Evolutionary conservation across 2,329 filamentous ascomycete species (phyloP).

Genomic region (Orbilia ellipsospora): DNA sequence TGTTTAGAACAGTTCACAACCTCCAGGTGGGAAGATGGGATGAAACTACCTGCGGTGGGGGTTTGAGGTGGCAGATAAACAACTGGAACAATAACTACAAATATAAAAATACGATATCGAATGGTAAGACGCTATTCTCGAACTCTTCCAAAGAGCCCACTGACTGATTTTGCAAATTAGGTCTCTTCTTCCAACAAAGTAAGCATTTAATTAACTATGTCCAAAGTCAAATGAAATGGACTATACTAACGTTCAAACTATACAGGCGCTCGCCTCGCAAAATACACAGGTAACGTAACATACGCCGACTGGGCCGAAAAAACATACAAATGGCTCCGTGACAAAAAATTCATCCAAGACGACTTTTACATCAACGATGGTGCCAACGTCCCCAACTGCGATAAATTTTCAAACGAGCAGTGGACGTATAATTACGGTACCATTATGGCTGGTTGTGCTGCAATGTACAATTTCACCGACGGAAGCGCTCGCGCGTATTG

Average conservation of each 20-base stretch:
- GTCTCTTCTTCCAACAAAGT: constrained; percentile 51
- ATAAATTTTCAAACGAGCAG: constrained; percentile 70
- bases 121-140: constrained; percentile 64
- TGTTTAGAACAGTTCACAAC: constrained; percentile 78
- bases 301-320: constrained; percentile 73
- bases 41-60: constrained; percentile 73
- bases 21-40: constrained; percentile 81
- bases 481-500: constrained; percentile 43
- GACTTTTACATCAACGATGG: constrained; percentile 75
- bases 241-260: background rate
- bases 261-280: constrained; percentile 62
- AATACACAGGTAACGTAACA: constrained; percentile 70
- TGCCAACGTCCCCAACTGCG: constrained; percentile 69
- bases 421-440: constrained; percentile 76
- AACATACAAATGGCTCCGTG: constrained; percentile 72
- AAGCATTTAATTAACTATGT: background rate
- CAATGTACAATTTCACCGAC: constrained; percentile 72
- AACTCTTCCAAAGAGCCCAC: constrained; percentile 62
- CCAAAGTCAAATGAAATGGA: background rate
- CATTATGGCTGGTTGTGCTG: constrained; percentile 72
- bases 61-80: constrained; percentile 87
- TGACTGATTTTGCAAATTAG: constrained; percentile 49
- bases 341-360: constrained; percentile 70
- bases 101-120: constrained; percentile 71
- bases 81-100: constrained; percentile 75